Conservation (phyloP, 441 rosid species). For the Gossypium aridum region DNA sequence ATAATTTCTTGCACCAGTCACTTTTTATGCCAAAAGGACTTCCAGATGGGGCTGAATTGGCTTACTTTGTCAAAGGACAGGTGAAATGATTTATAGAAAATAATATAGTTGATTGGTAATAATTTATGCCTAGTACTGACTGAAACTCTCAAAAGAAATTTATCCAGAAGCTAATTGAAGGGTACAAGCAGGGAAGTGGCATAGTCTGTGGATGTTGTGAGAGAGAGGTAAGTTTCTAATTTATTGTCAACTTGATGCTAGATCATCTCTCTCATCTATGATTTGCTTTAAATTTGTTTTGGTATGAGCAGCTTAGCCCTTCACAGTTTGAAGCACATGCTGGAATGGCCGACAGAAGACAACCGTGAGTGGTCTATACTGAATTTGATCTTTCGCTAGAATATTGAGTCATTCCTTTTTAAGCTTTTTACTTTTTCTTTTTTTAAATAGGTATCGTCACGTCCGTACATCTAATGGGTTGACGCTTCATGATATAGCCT, state of each 20-base stretch:
- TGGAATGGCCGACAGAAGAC: constrained; percentile 97
- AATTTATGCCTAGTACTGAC: not conserved
- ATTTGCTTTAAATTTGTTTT: constrained; percentile 3
- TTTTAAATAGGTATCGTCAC: constrained; percentile 72
- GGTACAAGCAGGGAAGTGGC: constrained; percentile 84
- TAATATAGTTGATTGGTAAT: not conserved
- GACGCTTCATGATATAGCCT: constrained; percentile 87
- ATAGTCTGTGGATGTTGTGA: constrained; percentile 76
- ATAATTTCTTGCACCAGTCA: constrained; percentile 77
- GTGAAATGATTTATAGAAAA: constrained; percentile 28
- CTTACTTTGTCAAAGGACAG: constrained; percentile 84
- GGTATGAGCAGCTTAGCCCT: constrained; percentile 73
- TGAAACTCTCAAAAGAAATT: not conserved
- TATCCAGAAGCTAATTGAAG: constrained; percentile 56
- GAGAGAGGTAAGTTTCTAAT: constrained; percentile 45
- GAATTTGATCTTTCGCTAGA: constrained; percentile 1
- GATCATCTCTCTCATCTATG: not conserved
- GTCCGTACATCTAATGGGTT: constrained; percentile 73
- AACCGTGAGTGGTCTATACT: constrained; percentile 65
- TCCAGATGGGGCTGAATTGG: constrained; percentile 84
- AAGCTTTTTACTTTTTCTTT: not conserved
- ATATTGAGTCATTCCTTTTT: constrained; percentile 4
- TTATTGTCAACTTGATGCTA: not conserved
- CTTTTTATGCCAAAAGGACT: constrained; percentile 89
- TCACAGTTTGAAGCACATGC: constrained; percentile 99